Evolutionary conservation across 331 rosid genomes (phyloP).

Genomic region (Phaseolus coccineus): DNA sequence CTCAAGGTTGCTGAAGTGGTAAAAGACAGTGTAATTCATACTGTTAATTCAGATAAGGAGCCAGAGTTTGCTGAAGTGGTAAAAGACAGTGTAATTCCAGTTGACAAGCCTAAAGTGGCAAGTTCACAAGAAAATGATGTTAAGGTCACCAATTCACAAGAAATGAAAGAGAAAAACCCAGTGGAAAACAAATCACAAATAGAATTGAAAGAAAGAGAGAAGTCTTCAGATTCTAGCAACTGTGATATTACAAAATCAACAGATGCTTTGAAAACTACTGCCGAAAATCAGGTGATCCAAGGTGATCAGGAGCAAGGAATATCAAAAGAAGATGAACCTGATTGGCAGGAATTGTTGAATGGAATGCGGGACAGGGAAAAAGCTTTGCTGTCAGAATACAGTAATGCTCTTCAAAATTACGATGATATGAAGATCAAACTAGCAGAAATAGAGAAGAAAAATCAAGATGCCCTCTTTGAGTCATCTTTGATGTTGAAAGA

Average conservation of each 20-base stretch:
- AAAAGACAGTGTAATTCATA: not conserved
- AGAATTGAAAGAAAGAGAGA: constrained; percentile 42
- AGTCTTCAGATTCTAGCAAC: constrained; percentile 29
- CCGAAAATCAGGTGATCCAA: constrained; percentile 35
- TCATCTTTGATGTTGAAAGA: constrained; percentile 73
- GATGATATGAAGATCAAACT: constrained; percentile 73
- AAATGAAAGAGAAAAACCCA: constrained; percentile 41
- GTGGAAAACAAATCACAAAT: constrained; percentile 36
- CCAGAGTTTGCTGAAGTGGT: no score
- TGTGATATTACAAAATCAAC: constrained; percentile 38
- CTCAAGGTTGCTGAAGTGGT: not conserved
- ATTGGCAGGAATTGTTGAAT: constrained; percentile 67
- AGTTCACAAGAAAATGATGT: constrained; percentile 16
- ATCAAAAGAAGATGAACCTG: constrained; percentile 55
- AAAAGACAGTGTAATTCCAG: not conserved
- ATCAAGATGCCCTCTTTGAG: constrained; percentile 58
- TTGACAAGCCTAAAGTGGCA: not conserved
- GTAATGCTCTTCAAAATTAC: constrained; percentile 67
- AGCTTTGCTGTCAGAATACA: constrained; percentile 69
- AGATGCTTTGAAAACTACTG: constrained; percentile 31
- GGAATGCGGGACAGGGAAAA: constrained; percentile 73
- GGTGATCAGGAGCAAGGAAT: constrained; percentile 40
- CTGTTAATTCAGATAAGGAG: no score
- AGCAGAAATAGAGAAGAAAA: constrained; percentile 64
- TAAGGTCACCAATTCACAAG: constrained; percentile 9